These are phyloP conservation scores for Ilex aquifolium DNA, from an alignment of 257 asterid species.

Conservation along the genomic window DNA sequence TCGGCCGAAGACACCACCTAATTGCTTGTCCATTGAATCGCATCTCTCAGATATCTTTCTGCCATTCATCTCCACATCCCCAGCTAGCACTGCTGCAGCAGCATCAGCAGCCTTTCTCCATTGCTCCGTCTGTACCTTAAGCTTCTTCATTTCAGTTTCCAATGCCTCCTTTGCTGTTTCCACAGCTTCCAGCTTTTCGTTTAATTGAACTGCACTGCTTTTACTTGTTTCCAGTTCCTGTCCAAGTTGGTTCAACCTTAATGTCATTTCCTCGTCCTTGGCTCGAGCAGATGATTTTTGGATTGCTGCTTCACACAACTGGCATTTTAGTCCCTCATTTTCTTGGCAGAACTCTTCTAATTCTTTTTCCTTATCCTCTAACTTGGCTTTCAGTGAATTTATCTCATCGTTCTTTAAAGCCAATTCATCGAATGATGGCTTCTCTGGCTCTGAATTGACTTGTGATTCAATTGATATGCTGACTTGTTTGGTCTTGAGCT, in stretches of 20 bases:
- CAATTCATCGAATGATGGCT: constrained; percentile 35
- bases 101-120: constrained; percentile 99
- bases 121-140: constrained; percentile 81
- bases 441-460: constrained; percentile 24
- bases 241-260: constrained; percentile 26
- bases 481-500: constrained; percentile 17
- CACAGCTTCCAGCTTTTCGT: constrained; percentile 42
- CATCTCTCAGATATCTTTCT: constrained; percentile 78
- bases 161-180: constrained; percentile 57
- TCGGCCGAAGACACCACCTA: constrained; percentile 33
- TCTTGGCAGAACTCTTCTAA: constrained; percentile 30
- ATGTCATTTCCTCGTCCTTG: constrained; percentile 33
- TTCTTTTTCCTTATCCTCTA: constrained; percentile 57
- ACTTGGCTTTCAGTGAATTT: constrained; percentile 26
- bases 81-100: constrained; percentile 76
- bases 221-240: constrained; percentile 60
- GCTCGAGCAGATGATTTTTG: constrained; percentile 34
- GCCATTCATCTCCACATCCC: constrained; percentile 56
- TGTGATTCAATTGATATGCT: constrained; percentile 20
- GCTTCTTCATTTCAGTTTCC: constrained; percentile 81
- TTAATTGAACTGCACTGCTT: constrained; percentile 19
- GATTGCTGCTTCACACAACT: constrained; percentile 37
- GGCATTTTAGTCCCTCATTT: constrained; percentile 34
- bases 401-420: constrained; percentile 45
- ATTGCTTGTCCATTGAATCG: constrained; percentile 84